Evolutionary conservation across 2,329 filamentous ascomycete species (phyloP).

Genomic region (Paracamarosporium sp.): DNA sequence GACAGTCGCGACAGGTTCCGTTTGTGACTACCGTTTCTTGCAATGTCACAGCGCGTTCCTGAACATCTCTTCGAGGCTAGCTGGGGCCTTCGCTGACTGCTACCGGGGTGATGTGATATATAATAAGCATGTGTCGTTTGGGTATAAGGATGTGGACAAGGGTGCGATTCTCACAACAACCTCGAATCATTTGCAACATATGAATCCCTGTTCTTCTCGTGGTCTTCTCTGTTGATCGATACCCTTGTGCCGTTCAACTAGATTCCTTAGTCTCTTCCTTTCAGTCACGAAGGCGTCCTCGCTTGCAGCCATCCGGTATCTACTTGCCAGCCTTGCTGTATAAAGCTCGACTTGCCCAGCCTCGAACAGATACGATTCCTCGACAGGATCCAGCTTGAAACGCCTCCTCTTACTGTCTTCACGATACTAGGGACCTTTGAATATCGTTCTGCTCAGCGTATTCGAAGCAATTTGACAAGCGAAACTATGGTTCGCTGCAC

Average conservation of each 20-base stretch:
- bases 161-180: not conserved
- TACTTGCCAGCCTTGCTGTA: not conserved
- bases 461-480: not conserved
- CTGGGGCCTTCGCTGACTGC: not conserved
- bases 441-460: not conserved
- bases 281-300: not conserved
- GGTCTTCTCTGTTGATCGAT: not conserved
- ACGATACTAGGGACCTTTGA: not conserved
- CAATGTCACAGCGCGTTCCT: conserved; percentile 2
- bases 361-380: not conserved
- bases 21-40: not conserved
- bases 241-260: not conserved
- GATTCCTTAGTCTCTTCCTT: not conserved
- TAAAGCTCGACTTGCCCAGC: not conserved
- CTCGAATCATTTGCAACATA: not conserved
- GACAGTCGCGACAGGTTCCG: not conserved
- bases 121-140: not conserved
- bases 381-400: not conserved
- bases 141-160: not conserved
- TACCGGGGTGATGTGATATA: conserved; percentile 2
- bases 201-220: not conserved
- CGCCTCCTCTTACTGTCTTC: not conserved
- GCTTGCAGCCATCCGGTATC: not conserved
- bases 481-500: not conserved
- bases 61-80: not conserved